Base-by-base conservation (phyloP, 2,329 filamentous ascomycete species). In the Calonectria ilicicola region DNA sequence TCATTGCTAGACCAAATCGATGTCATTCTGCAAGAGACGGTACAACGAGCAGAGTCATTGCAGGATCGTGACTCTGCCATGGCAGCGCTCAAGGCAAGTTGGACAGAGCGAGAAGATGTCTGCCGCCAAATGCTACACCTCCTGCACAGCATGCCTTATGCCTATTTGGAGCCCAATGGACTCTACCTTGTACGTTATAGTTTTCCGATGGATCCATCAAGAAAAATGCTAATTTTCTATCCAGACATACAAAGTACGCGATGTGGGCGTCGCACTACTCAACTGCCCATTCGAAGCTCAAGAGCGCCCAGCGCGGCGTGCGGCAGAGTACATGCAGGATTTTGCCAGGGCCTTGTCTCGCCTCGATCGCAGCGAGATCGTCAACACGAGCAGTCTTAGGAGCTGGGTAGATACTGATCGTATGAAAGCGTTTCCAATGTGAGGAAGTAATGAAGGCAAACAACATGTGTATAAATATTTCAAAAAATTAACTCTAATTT, bases 61-160 rank as follows among this genome's bases (percentile, higher is more conserved):
- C 12, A 49, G 2, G 56, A 51, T 2, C 12, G 4, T 10, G 65
- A 64, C 10, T 19, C 67, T 1, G 60, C 64, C 10, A 46, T 49
- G 10, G 23, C 67, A 26, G 19, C 74, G 35, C 47, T 78, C 8
- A 74, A 71, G 46, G 35, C 72, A 21, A 80, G 71, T 53, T 84
- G 83, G 83, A 58, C 74, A 8, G 80, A 82, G 65, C 77, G 83
- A 1, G 83, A 84, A 66, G 82, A 84, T 6, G 76, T 84, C 0
- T 84, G 82, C 26, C 81, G 82, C 1, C 83, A 83, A 67, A 73
- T 84, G 35, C 76, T 85, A 21, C 82, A 82, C 53, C 69, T 84
- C 4, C 67, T 84, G 5, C 82, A 83, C 17, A 80, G 80, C 38
- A 82, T 83, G 10, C 79, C 81, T 0, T 77, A 81, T 1, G 62